Evolutionary conservation across 441 rosid species (phyloP), one percentile per base, ranked within the genome.

Genomic region (Croton setiger): DNA sequence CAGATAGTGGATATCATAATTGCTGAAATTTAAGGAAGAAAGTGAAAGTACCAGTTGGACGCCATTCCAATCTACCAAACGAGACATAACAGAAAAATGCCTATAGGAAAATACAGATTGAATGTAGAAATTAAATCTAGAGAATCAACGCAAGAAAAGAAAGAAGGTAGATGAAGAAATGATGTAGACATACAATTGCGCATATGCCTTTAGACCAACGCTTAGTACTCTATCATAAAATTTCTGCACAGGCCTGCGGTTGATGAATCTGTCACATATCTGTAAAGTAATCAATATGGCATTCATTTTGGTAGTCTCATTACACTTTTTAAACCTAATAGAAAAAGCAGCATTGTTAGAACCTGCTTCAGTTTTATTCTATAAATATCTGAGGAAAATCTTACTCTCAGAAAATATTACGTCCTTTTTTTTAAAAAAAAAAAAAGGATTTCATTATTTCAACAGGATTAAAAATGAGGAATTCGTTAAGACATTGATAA

Each of bases 201-300:
- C 86, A 77, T 78, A 84, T 75, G 79, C 83, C 75, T 76, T 81
- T 9, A 84, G 82, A 63, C 88, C 88, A 71, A 69, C 44, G 36
- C 79, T 61, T 33, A 84, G 73, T 43, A 63, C 79, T 76, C 64
- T 78, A 72, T 74, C 75, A 74, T 84, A 84, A 5, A 80, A 41
- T 64, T 75, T 80, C 74, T 84, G 88, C 17, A 67, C 73, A 66
- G 72, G 71, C 69, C 72, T 77, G 57, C 88, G 83, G 68, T 72
- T 82, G 39, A 84, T 76, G 67, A 78, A 82, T 76, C 88, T 80
- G 57, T 84, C 85, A 59, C 88, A 79, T 44, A 84, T 70, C 85
- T 85, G 80, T 71, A 76, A 35, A 58, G 65, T 54, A 71, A 64
- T 52, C 71, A 66, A 33, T 37, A 61, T 8, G 33, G 43, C 27